Evolutionary conservation across 2,329 filamentous ascomycete genomes (phyloP), one percentile per base, ranked within the genome.

Genomic region (Colletotrichum paranaense): DNA sequence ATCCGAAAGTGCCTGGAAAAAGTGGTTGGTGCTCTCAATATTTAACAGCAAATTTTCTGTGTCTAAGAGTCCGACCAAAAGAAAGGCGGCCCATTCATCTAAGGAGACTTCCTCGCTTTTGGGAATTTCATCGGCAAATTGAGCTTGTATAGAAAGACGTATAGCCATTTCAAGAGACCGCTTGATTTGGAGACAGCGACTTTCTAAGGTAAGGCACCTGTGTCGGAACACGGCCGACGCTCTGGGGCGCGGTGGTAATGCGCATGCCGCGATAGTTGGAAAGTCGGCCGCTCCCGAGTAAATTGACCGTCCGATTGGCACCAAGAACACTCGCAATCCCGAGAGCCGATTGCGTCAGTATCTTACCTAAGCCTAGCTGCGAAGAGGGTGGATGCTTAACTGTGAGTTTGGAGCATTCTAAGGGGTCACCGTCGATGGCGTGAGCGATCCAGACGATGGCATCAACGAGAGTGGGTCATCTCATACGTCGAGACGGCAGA

Each of bases 381-480:
- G 19, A 22, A 38, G 14, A 6, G 22, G 28, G 42, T 60, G 60
- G 70, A 38, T 59, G 59, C 30, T 9, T 7, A 35, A 46, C 1
- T n/a, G 30, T 9, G 5, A 26, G 26, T 65, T 24, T 26, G 26
- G 55, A 22, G 62, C 64, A 9, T 42, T 42, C 22, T 62, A n/a
- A 53, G 59, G 28, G 67, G 66, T 55, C 24, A 9, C 26, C 19
- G 52, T 49, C 68, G 64, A 74, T 74, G 62, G 68, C 72, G 72
- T 68, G 64, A 71, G 68, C 42, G 60, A 59, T 68, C 63, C 59
- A 38, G 42, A 26, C 9, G 72, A 74, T 74, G 72, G 68, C 72
- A 74, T 74, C 72, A 74, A 72, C 32, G 42, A 11, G 57, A 70
- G 68, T 72, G 68, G 68, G 68, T 32, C 68, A 38, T 26, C 38